A percentile compares a stretch with the other conserved stretches of the same genome.
These are phyloP conservation scores for Ganoderma sinense DNA, from an alignment of 1,284 basidiomycete species.

Conservation along the genomic window DNA sequence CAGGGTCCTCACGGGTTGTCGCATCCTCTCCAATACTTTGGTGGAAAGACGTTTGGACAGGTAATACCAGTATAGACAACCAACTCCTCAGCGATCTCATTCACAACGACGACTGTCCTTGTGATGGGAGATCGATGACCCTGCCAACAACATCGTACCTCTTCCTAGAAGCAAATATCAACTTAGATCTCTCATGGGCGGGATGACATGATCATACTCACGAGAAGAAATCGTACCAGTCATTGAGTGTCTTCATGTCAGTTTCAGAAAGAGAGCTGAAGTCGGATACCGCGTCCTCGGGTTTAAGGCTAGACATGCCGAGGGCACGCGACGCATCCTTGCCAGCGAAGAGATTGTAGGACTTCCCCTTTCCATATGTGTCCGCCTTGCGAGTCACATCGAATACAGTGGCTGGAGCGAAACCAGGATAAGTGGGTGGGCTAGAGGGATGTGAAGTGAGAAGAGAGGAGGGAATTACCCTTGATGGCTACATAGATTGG, in stretches of 20 bases:
- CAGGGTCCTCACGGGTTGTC: slow-evolving; percentile 25
- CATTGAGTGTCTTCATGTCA: slow-evolving; percentile 87
- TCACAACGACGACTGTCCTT: slow-evolving; percentile 7
- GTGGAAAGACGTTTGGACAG: background rate
- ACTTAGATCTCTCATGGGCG: background rate
- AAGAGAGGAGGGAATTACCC: slow-evolving; percentile 53
- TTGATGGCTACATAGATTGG: slow-evolving; percentile 92
- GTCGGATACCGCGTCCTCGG: slow-evolving; percentile 90
- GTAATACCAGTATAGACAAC: background rate
- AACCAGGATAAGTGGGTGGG: background rate
- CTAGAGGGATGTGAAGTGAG: background rate
- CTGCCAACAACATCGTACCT: slow-evolving; percentile 86
- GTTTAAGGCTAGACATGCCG: slow-evolving; percentile 87
- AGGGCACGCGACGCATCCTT: slow-evolving; percentile 90
- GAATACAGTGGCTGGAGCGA: slow-evolving; percentile 73
- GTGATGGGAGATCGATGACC: slow-evolving; percentile 55
- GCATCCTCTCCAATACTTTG: slow-evolving; percentile 27
- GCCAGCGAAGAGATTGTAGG: slow-evolving; percentile 84
- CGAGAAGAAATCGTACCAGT: slow-evolving; percentile 88
- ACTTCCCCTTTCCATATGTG: slow-evolving; percentile 79
- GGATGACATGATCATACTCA: slow-evolving; percentile 51
- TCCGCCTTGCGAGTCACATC: slow-evolving; percentile 85
- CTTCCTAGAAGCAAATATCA: slow-evolving; percentile 53
- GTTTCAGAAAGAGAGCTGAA: slow-evolving; percentile 80
- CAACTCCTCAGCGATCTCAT: background rate